Conservation (phyloP, 2,329 filamentous ascomycete genomes). For the Aspergillus sp. region DNA sequence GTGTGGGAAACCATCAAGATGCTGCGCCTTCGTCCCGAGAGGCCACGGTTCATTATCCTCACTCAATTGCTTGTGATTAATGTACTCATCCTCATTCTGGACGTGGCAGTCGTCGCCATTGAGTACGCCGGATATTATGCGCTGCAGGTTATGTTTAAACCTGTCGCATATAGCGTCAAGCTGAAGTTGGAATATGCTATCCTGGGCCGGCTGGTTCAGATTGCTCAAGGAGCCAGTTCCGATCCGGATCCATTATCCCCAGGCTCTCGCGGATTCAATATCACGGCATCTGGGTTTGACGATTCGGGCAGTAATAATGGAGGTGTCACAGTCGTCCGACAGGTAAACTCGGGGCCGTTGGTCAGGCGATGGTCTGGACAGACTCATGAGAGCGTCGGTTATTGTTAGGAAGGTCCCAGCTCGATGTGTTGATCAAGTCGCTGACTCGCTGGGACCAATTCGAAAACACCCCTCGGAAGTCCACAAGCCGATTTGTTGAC, state of each 20-base stretch:
- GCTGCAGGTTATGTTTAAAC: constrained; percentile 45
- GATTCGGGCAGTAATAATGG: neutral
- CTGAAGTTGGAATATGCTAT: constrained; percentile 60
- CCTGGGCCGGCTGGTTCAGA: constrained; percentile 46
- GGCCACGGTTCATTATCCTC: constrained; percentile 22
- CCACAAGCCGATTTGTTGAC: neutral
- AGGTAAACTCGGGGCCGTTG: neutral
- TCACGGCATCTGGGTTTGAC: neutral
- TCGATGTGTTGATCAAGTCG: neutral
- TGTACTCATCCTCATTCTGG: constrained; percentile 49
- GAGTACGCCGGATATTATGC: constrained; percentile 43
- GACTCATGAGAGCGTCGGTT: neutral
- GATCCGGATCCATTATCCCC: neutral
- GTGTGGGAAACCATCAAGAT: constrained; percentile 53
- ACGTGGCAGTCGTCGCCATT: constrained; percentile 45
- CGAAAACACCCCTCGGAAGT: neutral
- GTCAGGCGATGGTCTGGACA: neutral
- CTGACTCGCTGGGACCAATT: neutral
- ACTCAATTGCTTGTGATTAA: constrained; percentile 56
- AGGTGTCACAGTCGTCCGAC: neutral
- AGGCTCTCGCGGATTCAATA: neutral
- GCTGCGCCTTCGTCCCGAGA: constrained; percentile 32
- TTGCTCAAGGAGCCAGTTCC: constrained; percentile 4
- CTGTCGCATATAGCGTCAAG: constrained; percentile 41
- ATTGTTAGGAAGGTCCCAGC: neutral